phyloP scores from a whole-genome alignment of 371 early-diverging fungal genomes.

The Lichtheimia ornata region DNA sequence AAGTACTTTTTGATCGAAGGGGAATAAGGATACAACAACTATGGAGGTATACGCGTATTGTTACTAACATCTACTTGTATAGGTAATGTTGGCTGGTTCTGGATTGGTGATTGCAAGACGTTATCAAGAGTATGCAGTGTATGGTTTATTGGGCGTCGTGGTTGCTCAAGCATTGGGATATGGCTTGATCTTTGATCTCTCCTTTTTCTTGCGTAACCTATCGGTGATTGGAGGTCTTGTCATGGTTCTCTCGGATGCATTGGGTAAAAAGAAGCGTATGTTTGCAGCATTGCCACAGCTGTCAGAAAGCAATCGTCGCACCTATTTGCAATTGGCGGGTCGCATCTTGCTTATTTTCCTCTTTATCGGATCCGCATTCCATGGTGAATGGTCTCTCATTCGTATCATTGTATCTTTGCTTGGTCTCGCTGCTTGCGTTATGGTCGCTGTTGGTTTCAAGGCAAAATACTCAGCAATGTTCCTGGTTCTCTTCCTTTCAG shows the following conservation, averaged over 20 bases:
- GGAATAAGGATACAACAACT: not conserved
- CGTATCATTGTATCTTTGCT: constrained; percentile 74
- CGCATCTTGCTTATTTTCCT: constrained; percentile 90
- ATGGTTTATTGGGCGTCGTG: constrained; percentile 78
- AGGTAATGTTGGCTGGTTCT: constrained; percentile 82
- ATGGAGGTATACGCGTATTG: not conserved
- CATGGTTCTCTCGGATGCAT: constrained; percentile 85
- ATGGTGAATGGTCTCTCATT: constrained; percentile 77
- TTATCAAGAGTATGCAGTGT: constrained; percentile 81
- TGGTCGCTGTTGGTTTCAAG: constrained; percentile 97
- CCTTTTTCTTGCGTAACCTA: constrained; percentile 90
- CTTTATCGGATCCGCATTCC: constrained; percentile 87
- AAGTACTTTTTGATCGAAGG: constrained; percentile 25
- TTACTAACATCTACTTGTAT: not conserved
- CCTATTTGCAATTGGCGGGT: constrained; percentile 89
- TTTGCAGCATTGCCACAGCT: constrained; percentile 90
- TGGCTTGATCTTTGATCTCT: constrained; percentile 87
- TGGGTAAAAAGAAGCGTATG: constrained; percentile 66
- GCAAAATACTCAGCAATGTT: constrained; percentile 95
- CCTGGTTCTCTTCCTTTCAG: constrained; percentile 82
- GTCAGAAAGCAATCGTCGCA: constrained; percentile 77
- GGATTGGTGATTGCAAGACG: constrained; percentile 74
- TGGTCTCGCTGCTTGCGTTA: constrained; percentile 84
- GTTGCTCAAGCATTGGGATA: constrained; percentile 90
- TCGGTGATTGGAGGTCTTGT: constrained; percentile 93